Evolutionary conservation across 1,284 basidiomycete genomes (phyloP), one percentile per base, ranked within the genome.

Genomic region (Irpex sp.): DNA sequence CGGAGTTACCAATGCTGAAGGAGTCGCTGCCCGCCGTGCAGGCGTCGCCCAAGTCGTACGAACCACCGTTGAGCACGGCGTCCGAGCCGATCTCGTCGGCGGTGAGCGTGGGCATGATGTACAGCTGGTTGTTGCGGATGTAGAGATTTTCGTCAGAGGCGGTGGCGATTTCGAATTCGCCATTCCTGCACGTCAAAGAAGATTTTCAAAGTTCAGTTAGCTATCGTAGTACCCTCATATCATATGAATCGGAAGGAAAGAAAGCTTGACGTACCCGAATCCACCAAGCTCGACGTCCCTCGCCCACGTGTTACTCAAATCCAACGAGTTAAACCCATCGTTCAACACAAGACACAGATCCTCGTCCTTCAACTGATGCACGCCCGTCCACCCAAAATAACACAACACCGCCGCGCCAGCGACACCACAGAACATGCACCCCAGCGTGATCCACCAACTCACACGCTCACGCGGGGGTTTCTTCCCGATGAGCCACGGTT

Each of bases 161-260:
- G 1, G 91, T 93, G 1, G 89, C 87, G 89, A 92, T 92, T 70
- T 92, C 84, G 74, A 94, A 94, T 74, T 93, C 84, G 68, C 87
- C 86, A 71, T 91, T 92, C 31, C 86, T 87, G 62, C 13, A 15
- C 37, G 21, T 35, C 35, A 13, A 50, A 49, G 64, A 59, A 67
- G 57, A 39, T 51, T 17, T 31, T 9, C 43, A 21, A 15, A n/a
- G n/a, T 35, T 36, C 49, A 46, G 11, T 46, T 17, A 17, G 11
- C 13, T 21, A 58, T 31, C 33, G 35, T 33, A 55, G 21, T 26
- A 26, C 21, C 3, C 21, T 26, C 21, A 26, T 26, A 26, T 26
- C 21, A 26, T 26, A 26, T 26, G 21, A 26, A 26, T 26, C 21
- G 43, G 39, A 57, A 47, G 61, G 56, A 58, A 11, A 43, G 33